Evolutionary conservation across 768 basidiomycete genomes (phyloP), one percentile per base, ranked within the genome.

Genomic region (Mycena kentingensis): DNA sequence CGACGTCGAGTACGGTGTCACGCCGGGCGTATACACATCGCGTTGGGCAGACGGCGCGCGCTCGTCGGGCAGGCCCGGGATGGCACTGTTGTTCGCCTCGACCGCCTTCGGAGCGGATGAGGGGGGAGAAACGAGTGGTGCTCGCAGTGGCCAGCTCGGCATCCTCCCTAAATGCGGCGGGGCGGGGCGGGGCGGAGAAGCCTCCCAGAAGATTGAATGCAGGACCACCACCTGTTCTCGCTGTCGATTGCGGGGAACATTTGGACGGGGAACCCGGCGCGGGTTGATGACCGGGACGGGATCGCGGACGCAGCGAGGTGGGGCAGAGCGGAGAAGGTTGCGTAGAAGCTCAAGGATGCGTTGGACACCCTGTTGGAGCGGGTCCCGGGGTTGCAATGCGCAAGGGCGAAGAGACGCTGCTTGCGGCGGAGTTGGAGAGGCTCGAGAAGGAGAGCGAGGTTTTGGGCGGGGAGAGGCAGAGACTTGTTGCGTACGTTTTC

Each of bases 391-490:
- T 4, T 53, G 37, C 35, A 46, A 41, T 58, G 5, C 21, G 16
- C 3, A 47, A 47, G 13, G 42, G 57, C 27, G 53, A 63, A 44
- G 46, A 61, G 58, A 19, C 52, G 27, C 6, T 63, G 57, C 44
- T 60, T 51, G 3, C 54, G 39, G 22, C 65, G 65, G 68, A 65
- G 46, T 22, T 67, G 25, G 59, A 67, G 24, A 63, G 31, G 35
- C 34, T 10, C 74, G 71, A 43, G 64, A 75, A 57, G 37, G 67
- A 70, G 67, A n/a, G 53, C 51, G 26, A 67, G 69, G 38, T 65
- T 61, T 32, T 54, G 55, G 77, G 71, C 27, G 80, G 78, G 1
- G 79, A 83, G 59, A 73, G 65, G 31, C 81, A 81, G 60, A 70
- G 78, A 3, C 56, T 83, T 8, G 70, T 77, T 0, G 78, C 77